phyloP scores from a whole-genome alignment of 148 eudicot genomes.

The Rhododendron simsii region DNA sequence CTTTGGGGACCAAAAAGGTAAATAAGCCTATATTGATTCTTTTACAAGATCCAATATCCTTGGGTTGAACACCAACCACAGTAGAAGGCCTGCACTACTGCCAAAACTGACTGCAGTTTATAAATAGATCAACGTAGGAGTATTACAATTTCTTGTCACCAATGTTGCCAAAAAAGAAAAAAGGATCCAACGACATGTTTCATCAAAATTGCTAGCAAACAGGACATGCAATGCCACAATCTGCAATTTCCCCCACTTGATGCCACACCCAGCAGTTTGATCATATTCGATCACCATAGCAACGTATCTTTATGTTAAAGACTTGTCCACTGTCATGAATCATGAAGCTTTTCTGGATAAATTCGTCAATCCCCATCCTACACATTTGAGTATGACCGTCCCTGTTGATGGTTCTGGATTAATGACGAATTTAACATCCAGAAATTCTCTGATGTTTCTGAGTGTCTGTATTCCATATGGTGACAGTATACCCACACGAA shows the following conservation, averaged over 20 bases:
- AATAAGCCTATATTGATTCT: no score
- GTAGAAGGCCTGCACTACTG: background rate
- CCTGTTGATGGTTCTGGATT: slow-evolving; percentile 77
- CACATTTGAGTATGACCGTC: slow-evolving; percentile 75
- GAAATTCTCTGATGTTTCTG: slow-evolving; percentile 67
- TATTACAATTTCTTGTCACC: background rate
- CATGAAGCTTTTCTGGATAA: slow-evolving; percentile 71
- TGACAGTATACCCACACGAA: slow-evolving; percentile 83
- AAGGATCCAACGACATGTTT: background rate
- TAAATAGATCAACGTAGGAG: background rate
- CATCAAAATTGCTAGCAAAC: background rate
- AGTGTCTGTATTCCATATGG: slow-evolving; percentile 69
- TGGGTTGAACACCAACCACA: background rate
- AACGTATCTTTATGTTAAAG: background rate
- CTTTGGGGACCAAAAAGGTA: no score
- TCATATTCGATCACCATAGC: background rate
- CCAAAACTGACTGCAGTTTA: background rate
- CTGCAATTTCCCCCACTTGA: background rate
- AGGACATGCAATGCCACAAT: background rate
- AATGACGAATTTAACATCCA: slow-evolving; percentile 66
- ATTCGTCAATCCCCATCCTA: slow-evolving; percentile 82
- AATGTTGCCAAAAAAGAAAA: background rate
- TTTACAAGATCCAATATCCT: background rate
- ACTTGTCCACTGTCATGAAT: slow-evolving; percentile 3
- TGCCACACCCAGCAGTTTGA: background rate